Conservation (phyloP, 495 filamentous ascomycete genomes). For the Cladorrhinum samala region DNA sequence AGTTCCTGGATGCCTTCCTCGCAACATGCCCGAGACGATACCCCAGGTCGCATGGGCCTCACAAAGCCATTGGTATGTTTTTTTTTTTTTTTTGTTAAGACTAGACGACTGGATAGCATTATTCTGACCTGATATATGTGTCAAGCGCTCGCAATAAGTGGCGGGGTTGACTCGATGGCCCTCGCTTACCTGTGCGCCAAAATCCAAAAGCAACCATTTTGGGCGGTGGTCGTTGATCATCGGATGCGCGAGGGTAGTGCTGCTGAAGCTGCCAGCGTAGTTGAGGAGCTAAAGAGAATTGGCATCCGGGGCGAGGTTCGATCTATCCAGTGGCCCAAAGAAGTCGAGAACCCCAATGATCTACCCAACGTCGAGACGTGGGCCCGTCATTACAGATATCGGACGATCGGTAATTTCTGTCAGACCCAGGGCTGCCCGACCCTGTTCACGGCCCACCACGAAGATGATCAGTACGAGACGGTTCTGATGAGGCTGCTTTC, state of each 20-base stretch:
- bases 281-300: conserved; percentile 40
- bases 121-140: not conserved
- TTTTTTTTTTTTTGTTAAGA: not conserved
- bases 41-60: conserved; percentile 14
- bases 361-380: conserved; percentile 67
- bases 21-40: conserved; percentile 45
- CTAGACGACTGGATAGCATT: not conserved
- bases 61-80: conserved; percentile 31
- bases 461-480: conserved; percentile 83
- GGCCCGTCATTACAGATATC: conserved; percentile 71
- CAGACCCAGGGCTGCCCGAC: conserved; percentile 38
- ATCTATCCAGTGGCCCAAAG: conserved; percentile 34
- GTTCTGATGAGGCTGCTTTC: conserved; percentile 65
- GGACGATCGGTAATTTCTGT: conserved; percentile 59
- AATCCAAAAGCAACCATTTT: conserved; percentile 35
- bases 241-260: conserved; percentile 59
- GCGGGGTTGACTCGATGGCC: conserved; percentile 95
- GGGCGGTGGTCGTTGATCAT: conserved; percentile 76
- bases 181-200: conserved; percentile 65
- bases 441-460: conserved; percentile 75
- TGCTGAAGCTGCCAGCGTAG: conserved; percentile 60
- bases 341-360: conserved; percentile 30
- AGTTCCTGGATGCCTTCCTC: conserved; percentile 49
- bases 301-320: conserved; percentile 18
- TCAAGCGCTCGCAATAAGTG: conserved; percentile 81